A percentile compares a stretch with the other conserved stretches of the same genome.
Conservation (phyloP, 441 rosid species). For the Pelargonium cotyledonis region DNA sequence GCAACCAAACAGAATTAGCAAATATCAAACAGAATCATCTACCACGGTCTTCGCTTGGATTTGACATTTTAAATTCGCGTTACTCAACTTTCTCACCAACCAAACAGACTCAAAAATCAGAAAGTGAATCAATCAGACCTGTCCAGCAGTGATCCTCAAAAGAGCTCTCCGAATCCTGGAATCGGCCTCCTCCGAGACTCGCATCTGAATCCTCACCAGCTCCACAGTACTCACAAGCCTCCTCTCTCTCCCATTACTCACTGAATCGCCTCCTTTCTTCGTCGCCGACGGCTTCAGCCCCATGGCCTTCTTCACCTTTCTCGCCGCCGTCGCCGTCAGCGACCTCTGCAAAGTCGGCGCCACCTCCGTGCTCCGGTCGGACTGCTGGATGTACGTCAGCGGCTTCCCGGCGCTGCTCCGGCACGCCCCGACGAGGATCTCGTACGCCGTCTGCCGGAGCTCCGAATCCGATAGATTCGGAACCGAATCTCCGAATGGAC, state of each 20-base stretch:
- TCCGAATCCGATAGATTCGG: slow-evolving; percentile 43
- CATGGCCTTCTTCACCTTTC: slow-evolving; percentile 64
- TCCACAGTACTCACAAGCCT: slow-evolving; percentile 50
- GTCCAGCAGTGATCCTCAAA: slow-evolving; percentile 54
- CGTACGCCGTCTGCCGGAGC: slow-evolving; percentile 67
- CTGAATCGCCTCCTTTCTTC: slow-evolving; percentile 31
- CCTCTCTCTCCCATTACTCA: slow-evolving; percentile 24
- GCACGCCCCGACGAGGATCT: slow-evolving; percentile 55
- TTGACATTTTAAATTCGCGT: too few species aligned
- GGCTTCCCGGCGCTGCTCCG: slow-evolving; percentile 52
- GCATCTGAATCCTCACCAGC: slow-evolving; percentile 54
- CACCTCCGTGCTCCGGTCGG: slow-evolving; percentile 32
- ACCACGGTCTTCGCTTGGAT: too few species aligned
- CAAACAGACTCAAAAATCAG: background rate
- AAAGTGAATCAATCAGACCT: slow-evolving; percentile 29
- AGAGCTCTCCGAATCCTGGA: slow-evolving; percentile 59
- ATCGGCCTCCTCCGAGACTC: slow-evolving; percentile 51
- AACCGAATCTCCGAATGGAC: slow-evolving; percentile 39
- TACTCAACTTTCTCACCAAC: background rate
- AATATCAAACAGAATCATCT: too few species aligned
- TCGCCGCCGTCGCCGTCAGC: slow-evolving; percentile 53
- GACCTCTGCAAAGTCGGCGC: slow-evolving; percentile 55
- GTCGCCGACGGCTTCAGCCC: slow-evolving; percentile 43
- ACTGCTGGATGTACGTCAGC: slow-evolving; percentile 51
- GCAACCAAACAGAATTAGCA: too few species aligned